Evolutionary conservation across 2,329 filamentous ascomycete genomes (phyloP).

Genomic region (Ceratocystis huliohia): DNA sequence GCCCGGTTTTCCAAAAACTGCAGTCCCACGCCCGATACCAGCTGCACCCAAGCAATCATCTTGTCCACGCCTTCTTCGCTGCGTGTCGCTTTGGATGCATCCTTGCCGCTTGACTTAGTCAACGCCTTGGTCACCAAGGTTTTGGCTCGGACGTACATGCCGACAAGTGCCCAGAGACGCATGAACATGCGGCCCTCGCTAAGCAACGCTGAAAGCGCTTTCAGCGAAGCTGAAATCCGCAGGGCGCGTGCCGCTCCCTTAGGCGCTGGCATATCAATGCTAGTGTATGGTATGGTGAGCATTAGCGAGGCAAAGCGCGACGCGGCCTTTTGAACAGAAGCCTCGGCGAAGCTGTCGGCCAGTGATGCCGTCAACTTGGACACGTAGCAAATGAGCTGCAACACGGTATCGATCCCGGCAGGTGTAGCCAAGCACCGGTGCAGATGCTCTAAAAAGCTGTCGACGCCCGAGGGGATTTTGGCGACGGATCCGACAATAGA

Average conservation of each 20-base stretch:
- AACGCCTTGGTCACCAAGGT: constrained; percentile 31
- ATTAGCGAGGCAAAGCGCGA: constrained; percentile 41
- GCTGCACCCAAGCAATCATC: constrained; percentile 52
- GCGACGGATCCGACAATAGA: constrained; percentile 24
- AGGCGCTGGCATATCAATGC: constrained; percentile 30
- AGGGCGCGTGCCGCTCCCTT: constrained; percentile 21
- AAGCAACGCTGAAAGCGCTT: constrained; percentile 51
- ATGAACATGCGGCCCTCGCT: constrained; percentile 59
- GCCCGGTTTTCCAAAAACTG: constrained; percentile 75
- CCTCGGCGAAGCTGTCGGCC: constrained; percentile 41
- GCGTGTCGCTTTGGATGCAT: constrained; percentile 22
- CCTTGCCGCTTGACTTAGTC: constrained; percentile 19
- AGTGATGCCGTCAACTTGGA: constrained; percentile 42
- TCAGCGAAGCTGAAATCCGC: constrained; percentile 33
- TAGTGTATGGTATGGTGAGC: constrained; percentile 38
- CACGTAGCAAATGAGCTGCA: constrained; percentile 57
- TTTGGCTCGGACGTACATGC: constrained; percentile 56
- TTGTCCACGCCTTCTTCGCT: constrained; percentile 31
- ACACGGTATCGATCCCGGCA: constrained; percentile 54
- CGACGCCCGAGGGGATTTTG: constrained; percentile 31
- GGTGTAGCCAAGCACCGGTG: constrained; percentile 55
- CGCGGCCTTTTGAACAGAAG: constrained; percentile 43
- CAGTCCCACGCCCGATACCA: constrained; percentile 54
- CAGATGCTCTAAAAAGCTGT: constrained; percentile 44
- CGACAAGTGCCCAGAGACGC: constrained; percentile 64